These are phyloP conservation scores for Heritiera fomes DNA, from an alignment of 345 rosid species.

Conservation along the genomic window DNA sequence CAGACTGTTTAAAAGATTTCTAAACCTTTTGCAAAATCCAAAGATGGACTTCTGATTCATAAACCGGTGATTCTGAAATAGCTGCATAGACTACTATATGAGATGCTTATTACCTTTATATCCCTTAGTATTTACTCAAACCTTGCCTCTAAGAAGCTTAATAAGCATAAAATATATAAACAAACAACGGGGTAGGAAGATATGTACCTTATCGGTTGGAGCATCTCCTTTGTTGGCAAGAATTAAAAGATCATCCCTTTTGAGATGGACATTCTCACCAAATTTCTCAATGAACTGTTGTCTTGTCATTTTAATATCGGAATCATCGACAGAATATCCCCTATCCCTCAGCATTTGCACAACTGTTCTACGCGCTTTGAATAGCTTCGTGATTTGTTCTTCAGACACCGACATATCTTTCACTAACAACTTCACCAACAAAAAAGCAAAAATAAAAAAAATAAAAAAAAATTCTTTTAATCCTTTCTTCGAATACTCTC, in stretches of 20 bases:
- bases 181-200: background rate
- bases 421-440: background rate
- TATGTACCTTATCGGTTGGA: conserved; percentile 47
- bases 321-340: conserved; percentile 43
- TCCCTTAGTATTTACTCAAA: background rate
- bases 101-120: conserved; percentile 4
- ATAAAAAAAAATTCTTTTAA: background rate
- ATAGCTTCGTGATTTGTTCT: conserved; percentile 52
- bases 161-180: conserved; percentile 5
- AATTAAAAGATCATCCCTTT: conserved; percentile 45
- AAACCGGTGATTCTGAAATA: conserved; percentile 1
- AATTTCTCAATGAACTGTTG: conserved; percentile 49
- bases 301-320: conserved; percentile 52
- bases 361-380: conserved; percentile 51
- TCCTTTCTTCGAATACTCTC: background rate
- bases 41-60: background rate
- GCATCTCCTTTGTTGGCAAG: conserved; percentile 35
- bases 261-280: conserved; percentile 38
- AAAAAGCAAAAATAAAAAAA: background rate
- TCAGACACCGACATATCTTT: conserved; percentile 35
- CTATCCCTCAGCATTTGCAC: conserved; percentile 62
- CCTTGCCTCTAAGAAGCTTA: background rate
- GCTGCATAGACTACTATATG: background rate
- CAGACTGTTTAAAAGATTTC: background rate
- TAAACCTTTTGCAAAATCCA: background rate